Conservation (phyloP, 164 flowering plant species). For the Vitis cinerea region DNA sequence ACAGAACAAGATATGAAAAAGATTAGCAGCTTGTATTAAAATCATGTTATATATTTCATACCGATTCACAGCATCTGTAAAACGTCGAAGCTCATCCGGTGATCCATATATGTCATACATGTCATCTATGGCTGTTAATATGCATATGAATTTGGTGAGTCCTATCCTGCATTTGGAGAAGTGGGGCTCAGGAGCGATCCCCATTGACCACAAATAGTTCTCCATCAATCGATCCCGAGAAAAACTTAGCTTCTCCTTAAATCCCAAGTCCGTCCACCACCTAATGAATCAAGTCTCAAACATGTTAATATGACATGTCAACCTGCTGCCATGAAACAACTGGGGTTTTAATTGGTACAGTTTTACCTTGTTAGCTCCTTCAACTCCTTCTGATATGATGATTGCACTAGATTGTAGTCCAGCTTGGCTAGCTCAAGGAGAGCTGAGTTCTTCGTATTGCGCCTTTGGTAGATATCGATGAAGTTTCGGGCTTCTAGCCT, state of each 20-base stretch:
- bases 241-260: constrained; percentile 15
- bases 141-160: constrained; percentile 17
- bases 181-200: constrained; percentile 12
- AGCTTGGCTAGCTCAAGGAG: constrained; percentile 28
- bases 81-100: constrained; percentile 25
- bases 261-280: constrained; percentile 29
- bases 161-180: constrained; percentile 15
- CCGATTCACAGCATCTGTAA: constrained; percentile 28
- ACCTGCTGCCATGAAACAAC: not conserved
- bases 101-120: constrained; percentile 34
- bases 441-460: not conserved
- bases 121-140: constrained; percentile 26
- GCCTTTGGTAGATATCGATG: constrained; percentile 16
- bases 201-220: constrained; percentile 27
- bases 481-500: constrained; percentile 21
- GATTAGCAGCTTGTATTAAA: constrained; percentile 5
- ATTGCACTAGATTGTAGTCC: constrained; percentile 31
- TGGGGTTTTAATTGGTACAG: not conserved
- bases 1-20: no score
- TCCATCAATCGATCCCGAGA: constrained; percentile 35
- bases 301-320: not conserved
- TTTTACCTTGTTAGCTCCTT: constrained; percentile 19
- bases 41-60: constrained; percentile 15
- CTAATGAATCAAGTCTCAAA: constrained; percentile 3
- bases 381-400: constrained; percentile 21